Evolutionary conservation across 129 eudicot genomes (phyloP), one percentile per base, ranked within the genome.

Genomic region (Flaveria trinervia): DNA sequence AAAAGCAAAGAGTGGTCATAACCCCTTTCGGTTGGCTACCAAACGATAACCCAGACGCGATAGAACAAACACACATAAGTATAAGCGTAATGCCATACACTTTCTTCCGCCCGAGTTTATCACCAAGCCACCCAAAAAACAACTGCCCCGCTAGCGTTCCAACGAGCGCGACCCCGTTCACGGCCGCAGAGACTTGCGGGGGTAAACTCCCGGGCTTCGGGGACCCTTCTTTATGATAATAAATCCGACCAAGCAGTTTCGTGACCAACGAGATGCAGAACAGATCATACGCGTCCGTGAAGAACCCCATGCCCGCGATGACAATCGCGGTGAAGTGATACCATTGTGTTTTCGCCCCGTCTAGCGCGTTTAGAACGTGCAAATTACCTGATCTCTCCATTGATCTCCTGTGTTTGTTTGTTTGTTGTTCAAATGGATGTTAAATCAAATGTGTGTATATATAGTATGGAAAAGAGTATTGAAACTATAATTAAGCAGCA

Each of bases 21-120:
- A 61, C 68, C 43, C 68, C 68, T 26, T 61, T 61, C 18, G 68
- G 68, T 61, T 61, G 43, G 43, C 68, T 61, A 26, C 68, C 68
- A 26, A 61, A 61, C 44, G 68, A 61, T 26, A 61, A 61, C 4
- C 68, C 68, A 1, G 68, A 61, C 18, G 43, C 68, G 6, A 61
- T 26, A 14, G 68, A 61, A 30, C 68, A 61, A 61, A 61, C 43
- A 61, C 68, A 61, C 68, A 61, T 61, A 3, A 61, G 43, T 12
- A 61, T 61, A 61, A 61, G 68, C 18, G 68, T 61, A 41, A 61
- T 61, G 5, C 68, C 68, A 9, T 61, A 61, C 9, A 61, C 68
- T 14, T 61, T 61, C 43, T 61, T 61, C 1, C 68, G 68, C 6
- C 68, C 68, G 9, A 61, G 68, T 61, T 26, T 61, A 28, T 61